A percentile compares a stretch with the other conserved stretches of the same genome.
Evolutionary conservation across 768 basidiomycete species (phyloP).

Genomic region (Leucosporidium scottii): DNA sequence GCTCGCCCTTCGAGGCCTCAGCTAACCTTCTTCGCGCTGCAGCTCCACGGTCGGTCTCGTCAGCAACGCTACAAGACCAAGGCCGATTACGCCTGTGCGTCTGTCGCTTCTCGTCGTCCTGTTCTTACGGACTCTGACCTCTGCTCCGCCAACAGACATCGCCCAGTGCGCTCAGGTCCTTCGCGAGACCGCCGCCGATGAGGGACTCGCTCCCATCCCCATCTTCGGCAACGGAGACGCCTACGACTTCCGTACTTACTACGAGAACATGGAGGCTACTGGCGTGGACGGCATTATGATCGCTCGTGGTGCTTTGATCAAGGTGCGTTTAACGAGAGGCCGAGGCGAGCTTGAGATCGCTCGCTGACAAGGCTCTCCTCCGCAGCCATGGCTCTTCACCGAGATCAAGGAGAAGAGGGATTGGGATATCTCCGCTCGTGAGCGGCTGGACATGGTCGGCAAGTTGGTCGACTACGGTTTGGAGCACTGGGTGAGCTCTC

Average conservation of each 20-base stretch:
- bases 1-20: constrained; percentile 30
- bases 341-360: constrained; percentile 3
- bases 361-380: not conserved
- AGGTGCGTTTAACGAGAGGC: constrained; percentile 42
- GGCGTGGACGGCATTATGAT: constrained; percentile 96
- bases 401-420: constrained; percentile 68
- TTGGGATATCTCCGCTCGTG: constrained; percentile 35
- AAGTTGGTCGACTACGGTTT: constrained; percentile 67
- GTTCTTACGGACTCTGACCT: not conserved
- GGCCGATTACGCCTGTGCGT: constrained; percentile 89
- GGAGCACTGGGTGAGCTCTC: constrained; percentile 49
- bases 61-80: constrained; percentile 89
- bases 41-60: constrained; percentile 93
- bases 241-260: constrained; percentile 79
- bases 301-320: constrained; percentile 87
- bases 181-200: constrained; percentile 36
- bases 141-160: constrained; percentile 16
- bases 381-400: constrained; percentile 76
- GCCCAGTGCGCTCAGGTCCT: constrained; percentile 28
- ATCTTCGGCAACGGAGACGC: constrained; percentile 96
- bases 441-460: constrained; percentile 37
- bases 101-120: not conserved
- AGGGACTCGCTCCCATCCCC: constrained; percentile 62
- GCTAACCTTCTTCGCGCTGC: not conserved
- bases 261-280: constrained; percentile 62